These are phyloP conservation scores for Solanum sejunctum DNA, from an alignment of 257 asterid species.

Conservation along the genomic window DNA sequence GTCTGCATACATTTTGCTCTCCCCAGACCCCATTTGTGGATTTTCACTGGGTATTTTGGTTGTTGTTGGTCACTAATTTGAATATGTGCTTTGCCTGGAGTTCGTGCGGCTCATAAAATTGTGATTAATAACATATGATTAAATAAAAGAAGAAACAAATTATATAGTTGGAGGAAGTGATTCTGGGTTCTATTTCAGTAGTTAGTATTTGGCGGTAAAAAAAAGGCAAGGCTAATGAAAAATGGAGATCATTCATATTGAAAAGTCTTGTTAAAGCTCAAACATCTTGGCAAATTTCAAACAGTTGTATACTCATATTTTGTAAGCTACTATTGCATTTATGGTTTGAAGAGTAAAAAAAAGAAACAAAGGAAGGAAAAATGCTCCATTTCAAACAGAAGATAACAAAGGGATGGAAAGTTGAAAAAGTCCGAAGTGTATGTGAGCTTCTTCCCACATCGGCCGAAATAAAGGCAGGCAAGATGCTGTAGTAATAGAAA, in stretches of 20 bases:
- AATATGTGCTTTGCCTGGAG: neutral
- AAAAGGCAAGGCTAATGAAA: neutral
- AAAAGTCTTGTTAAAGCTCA: neutral
- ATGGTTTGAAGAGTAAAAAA: neutral
- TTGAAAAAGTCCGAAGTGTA: neutral
- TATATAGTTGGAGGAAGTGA: neutral
- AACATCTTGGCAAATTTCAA: neutral
- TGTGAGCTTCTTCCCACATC: neutral
- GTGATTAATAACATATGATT: neutral
- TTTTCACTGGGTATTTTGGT: no score
- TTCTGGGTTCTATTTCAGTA: neutral
- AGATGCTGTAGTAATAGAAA: neutral
- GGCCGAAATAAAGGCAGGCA: neutral
- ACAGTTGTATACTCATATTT: neutral
- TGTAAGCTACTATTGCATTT: neutral
- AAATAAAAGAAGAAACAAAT: neutral
- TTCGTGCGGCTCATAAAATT: neutral
- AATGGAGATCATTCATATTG: neutral
- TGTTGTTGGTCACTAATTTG: neutral
- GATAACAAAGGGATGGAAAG: neutral
- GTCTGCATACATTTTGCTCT: no score
- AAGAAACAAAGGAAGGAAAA: neutral
- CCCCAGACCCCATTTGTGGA: no score
- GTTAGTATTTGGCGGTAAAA: neutral
- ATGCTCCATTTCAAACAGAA: neutral